Evolutionary conservation across 1,139 yeast genomes (phyloP), one percentile per base, ranked within the genome.

Genomic region (Yamadazyma aaseri): DNA sequence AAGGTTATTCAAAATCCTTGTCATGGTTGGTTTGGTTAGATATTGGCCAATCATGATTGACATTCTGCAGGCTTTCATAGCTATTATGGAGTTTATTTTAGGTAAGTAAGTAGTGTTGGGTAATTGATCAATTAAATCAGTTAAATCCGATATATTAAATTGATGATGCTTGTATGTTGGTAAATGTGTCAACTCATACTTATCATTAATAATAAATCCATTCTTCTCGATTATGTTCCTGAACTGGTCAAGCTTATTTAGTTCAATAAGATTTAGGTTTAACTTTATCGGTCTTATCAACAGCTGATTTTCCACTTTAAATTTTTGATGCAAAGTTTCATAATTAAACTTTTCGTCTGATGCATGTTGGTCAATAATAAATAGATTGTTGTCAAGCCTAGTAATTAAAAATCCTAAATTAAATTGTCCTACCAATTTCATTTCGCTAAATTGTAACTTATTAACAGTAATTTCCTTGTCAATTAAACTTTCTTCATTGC

Each of bases 331-430:
- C 13, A 87, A 61, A 34, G 65, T 67, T 55, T 94, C 98, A 63
- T 86, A 92, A 56, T 92, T 92, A 60, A 52, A 86, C 50, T 89
- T 92, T 53, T 92, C 99, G 59, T 92, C 98, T 44, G 96, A 86
- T 1, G 98, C 98, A 62, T 92, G 99, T 58, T 92, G 99, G 55
- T 92, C 99, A 31, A 92, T 73, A 28, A 92, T 90, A 49, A 92
- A 89, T 27, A 92, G 54, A 51, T 86, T 87, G n/a, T 58, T 55
- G 11, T 48, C 47, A 20, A 58, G 47, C 1, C 78, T 73, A 0
- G 86, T 95, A 20, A 92, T 59, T 12, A 92, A 86, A 51, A 92
- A 92, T 0, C 98, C 98, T 17, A 85, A 60, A 52, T 92, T 92
- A 61, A 92, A 92, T 56, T 90, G 98, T 0, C 99, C 99, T 7